These are phyloP conservation scores for Hypoxylon trugodes DNA, from an alignment of 495 filamentous ascomycete genomes.

Conservation along the genomic window DNA sequence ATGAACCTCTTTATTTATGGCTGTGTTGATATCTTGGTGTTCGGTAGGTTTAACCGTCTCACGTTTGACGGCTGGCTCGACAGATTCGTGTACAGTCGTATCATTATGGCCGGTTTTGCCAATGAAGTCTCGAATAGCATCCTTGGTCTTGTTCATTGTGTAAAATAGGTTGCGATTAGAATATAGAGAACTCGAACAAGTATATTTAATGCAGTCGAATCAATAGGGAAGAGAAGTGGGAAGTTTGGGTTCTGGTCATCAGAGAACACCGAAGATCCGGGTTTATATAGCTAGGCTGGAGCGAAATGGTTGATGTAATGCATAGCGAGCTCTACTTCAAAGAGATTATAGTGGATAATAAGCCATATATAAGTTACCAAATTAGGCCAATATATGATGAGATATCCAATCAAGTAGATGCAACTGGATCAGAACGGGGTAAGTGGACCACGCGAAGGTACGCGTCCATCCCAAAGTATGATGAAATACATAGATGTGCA, in stretches of 20 bases:
- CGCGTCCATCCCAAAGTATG: slow-evolving; percentile 7
- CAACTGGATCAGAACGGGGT: neutral
- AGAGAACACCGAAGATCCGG: no score
- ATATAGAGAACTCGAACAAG: no score
- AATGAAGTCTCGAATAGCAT: slow-evolving; percentile 61
- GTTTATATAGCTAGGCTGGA: no score
- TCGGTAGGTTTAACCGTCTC: slow-evolving; percentile 61
- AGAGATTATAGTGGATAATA: neutral
- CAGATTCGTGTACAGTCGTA: slow-evolving; percentile 68
- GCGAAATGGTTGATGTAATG: slow-evolving; percentile 30
- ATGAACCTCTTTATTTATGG: slow-evolving; percentile 69
- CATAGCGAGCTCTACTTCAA: neutral
- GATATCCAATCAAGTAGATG: slow-evolving; percentile 13
- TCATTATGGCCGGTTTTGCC: slow-evolving; percentile 65
- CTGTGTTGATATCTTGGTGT: slow-evolving; percentile 64
- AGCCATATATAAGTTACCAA: neutral
- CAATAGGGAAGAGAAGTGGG: no score
- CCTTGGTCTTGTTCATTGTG: slow-evolving; percentile 67
- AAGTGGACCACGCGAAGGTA: slow-evolving; percentile 1
- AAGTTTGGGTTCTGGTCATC: no score
- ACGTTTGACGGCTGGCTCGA: slow-evolving; percentile 66
- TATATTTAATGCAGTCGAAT: no score
- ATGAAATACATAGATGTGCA: neutral
- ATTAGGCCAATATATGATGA: neutral
- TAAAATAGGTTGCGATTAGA: no score